Percentiles rank a stretch among this genome's conserved stretches.
phyloP scores from a whole-genome alignment of 306 rosid genomes.

The Dryas octopetala region DNA sequence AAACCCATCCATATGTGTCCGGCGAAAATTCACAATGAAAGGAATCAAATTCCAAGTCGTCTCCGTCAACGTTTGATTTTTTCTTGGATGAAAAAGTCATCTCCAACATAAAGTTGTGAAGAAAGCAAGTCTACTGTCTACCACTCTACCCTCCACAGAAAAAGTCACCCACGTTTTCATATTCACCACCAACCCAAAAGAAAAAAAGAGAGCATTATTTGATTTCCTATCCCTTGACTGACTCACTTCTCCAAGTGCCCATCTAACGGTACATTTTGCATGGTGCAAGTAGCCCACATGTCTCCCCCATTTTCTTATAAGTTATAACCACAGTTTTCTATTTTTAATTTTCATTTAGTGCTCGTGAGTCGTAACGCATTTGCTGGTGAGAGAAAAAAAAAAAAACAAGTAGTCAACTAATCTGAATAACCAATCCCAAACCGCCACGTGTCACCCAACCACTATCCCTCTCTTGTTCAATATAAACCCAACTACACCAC shows the following conservation, averaged over 20 bases:
- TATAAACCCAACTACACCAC: neutral
- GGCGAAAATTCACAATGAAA: neutral
- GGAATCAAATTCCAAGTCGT: neutral
- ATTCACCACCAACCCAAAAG: slow-evolving; percentile 1
- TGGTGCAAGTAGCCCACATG: neutral
- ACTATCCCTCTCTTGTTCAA: neutral
- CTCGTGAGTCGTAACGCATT: neutral
- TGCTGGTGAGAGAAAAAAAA: no score
- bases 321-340: neutral
- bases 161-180: neutral
- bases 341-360: neutral
- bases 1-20: neutral
- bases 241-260: neutral
- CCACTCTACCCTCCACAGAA: no score
- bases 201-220: neutral
- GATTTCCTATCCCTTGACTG: neutral
- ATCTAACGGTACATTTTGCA: neutral
- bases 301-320: neutral
- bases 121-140: neutral
- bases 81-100: neutral
- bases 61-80: neutral
- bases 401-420: neutral
- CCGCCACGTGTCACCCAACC: neutral
- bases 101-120: neutral
- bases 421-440: neutral